Evolutionary conservation across 176 grass and related monocot species (phyloP).

Genomic region (Leersia perrieri): DNA sequence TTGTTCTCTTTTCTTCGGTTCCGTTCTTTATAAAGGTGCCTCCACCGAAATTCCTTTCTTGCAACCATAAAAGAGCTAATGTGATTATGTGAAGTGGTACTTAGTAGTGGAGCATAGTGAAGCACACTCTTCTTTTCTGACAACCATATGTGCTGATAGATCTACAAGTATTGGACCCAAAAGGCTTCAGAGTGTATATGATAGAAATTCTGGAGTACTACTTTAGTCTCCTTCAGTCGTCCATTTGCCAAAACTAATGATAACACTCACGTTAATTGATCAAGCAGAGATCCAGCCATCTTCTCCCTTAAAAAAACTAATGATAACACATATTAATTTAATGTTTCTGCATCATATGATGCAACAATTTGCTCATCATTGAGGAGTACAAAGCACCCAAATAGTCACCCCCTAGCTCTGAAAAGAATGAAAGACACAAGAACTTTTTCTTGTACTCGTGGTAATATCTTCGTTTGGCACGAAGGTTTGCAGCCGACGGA

Average conservation of each 20-base stretch:
- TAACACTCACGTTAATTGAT: background rate
- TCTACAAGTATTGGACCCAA: background rate
- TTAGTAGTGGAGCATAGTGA: background rate
- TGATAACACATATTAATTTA: background rate
- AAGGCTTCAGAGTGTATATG: background rate
- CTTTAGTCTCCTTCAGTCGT: background rate
- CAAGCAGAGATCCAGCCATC: background rate
- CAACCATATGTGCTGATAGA: background rate
- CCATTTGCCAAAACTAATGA: background rate
- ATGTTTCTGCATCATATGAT: background rate
- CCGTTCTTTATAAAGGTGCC: slow-evolving; percentile 33
- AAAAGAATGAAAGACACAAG: background rate
- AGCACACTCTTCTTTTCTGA: background rate
- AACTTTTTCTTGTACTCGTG: background rate
- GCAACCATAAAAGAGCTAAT: background rate
- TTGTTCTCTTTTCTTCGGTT: background rate
- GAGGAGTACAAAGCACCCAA: background rate
- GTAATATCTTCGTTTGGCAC: background rate
- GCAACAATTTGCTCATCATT: background rate
- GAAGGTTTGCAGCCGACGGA: background rate
- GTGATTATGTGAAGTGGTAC: background rate
- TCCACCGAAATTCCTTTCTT: slow-evolving; percentile 23
- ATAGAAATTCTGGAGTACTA: background rate
- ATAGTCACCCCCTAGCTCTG: background rate
- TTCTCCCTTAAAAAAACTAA: background rate